Conservation (phyloP, 1,284 basidiomycete genomes). For the Cutaneotrichosporon curvatum region DNA sequence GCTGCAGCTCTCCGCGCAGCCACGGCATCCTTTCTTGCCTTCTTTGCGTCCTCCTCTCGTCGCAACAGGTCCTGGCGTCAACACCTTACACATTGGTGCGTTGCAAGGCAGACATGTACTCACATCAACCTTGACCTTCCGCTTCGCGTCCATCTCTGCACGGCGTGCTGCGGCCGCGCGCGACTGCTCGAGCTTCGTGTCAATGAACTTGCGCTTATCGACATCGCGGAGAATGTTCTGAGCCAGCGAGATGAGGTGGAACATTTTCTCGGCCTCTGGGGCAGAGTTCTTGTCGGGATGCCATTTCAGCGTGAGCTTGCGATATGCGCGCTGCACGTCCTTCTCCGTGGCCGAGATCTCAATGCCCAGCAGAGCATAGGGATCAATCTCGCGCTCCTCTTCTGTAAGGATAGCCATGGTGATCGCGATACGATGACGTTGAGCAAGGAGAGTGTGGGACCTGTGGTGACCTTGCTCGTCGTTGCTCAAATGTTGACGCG, state of each 20-base stretch:
- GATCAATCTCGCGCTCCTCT: constrained; percentile 51
- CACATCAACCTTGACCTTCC: constrained; percentile 63
- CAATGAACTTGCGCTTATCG: constrained; percentile 69
- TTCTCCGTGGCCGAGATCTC: constrained; percentile 64
- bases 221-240: constrained; percentile 80
- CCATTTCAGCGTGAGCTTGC: constrained; percentile 72
- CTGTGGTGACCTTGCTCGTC: too few species aligned
- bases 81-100: not conserved
- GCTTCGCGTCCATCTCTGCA: constrained; percentile 67
- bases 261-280: constrained; percentile 59
- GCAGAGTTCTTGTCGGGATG: constrained; percentile 64
- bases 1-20: constrained; percentile 49
- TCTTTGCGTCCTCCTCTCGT: constrained; percentile 67
- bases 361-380: constrained; percentile 69
- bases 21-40: constrained; percentile 54
- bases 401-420: constrained; percentile 34
- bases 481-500: not conserved
- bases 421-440: not conserved
- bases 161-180: constrained; percentile 65
- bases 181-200: constrained; percentile 67
- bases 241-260: constrained; percentile 78
- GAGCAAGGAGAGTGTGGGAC: not conserved
- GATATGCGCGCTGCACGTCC: constrained; percentile 76
- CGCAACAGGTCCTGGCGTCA: constrained; percentile 63
- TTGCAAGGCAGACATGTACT: constrained; percentile 12